These are phyloP conservation scores for Dissophora globulifera DNA, from an alignment of 192 early-diverging fungal genomes.

Conservation along the genomic window DNA sequence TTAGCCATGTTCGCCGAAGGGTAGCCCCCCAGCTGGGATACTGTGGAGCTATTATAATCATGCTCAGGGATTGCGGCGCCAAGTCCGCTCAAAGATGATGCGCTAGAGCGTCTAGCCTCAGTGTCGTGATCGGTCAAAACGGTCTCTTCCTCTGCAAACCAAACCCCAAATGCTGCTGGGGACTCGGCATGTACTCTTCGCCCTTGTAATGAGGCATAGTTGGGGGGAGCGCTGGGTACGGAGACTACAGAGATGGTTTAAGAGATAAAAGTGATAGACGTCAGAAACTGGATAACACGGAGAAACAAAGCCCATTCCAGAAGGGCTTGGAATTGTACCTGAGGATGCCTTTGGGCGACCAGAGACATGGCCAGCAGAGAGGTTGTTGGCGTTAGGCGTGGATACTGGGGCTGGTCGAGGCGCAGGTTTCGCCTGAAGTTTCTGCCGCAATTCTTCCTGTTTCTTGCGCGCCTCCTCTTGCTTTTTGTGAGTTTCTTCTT, in stretches of 20 bases:
- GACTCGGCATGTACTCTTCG: slow-evolving; percentile 22
- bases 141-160: slow-evolving; percentile 38
- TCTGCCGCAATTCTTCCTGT: slow-evolving; percentile 7
- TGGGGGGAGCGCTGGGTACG: slow-evolving; percentile 8
- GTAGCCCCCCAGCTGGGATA: neutral
- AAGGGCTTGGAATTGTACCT: too few relatives aligned
- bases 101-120: neutral
- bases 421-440: neutral
- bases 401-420: neutral
- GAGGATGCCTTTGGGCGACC: slow-evolving; percentile 36
- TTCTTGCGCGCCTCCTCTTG: neutral
- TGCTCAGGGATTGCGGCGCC: neutral
- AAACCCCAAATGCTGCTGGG: slow-evolving; percentile 12
- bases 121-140: slow-evolving; percentile 15
- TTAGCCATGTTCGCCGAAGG: neutral
- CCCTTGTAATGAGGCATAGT: slow-evolving; percentile 3
- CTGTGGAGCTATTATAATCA: neutral
- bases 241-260: slow-evolving; percentile 19
- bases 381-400: neutral
- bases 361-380: slow-evolving; percentile 11
- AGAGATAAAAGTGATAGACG: too few relatives aligned
- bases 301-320: too few relatives aligned
- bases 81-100: neutral
- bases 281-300: too few relatives aligned
- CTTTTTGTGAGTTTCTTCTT: neutral